Percentiles rank a stretch among this genome's conserved stretches.
phyloP scores from a whole-genome alignment of 164 flowering plant genomes.

The Umbilicus rupestris region DNA sequence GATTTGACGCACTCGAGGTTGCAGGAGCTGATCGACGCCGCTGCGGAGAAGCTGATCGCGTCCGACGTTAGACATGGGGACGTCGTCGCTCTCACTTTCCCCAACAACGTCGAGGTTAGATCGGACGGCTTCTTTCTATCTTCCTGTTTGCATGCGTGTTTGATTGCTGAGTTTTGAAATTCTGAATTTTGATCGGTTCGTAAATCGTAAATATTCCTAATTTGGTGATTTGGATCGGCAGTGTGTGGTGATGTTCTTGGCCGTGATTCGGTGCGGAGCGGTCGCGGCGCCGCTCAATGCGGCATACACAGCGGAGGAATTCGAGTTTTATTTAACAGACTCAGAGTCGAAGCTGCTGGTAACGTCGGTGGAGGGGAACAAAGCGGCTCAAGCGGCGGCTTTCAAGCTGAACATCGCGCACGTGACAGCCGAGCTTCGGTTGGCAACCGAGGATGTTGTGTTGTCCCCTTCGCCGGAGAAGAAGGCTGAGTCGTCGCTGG shows the following conservation, averaged over 20 bases:
- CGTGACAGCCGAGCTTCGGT: conserved; percentile 28
- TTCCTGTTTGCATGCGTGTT: not conserved
- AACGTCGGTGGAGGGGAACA: conserved; percentile 41
- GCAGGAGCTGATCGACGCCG: conserved; percentile 42
- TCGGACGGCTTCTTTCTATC: too few species aligned
- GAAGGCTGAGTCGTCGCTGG: conserved; percentile 12
- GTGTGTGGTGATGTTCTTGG: conserved; percentile 77
- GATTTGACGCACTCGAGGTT: conserved; percentile 55
- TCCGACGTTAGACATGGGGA: conserved; percentile 54
- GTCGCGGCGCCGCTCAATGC: conserved; percentile 87
- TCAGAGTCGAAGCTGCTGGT: conserved; percentile 74
- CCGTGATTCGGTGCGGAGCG: conserved; percentile 70
- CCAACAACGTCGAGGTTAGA: conserved; percentile 88
- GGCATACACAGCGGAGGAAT: conserved; percentile 82
- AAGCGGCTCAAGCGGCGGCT: conserved; percentile 60
- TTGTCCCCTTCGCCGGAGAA: conserved; percentile 20
- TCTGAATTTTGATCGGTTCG: too few species aligned
- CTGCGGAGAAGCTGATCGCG: conserved; percentile 48
- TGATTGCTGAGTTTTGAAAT: not conserved
- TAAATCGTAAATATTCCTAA: too few species aligned
- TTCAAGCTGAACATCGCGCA: conserved; percentile 60
- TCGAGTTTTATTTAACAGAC: conserved; percentile 81
- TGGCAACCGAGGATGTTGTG: conserved; percentile 14
- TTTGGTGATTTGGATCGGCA: conserved; percentile 20
- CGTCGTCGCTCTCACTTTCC: conserved; percentile 83